phyloP scores from a whole-genome alignment of 2,329 filamentous ascomycete species.

The Ascochyta viciae-villosae region DNA sequence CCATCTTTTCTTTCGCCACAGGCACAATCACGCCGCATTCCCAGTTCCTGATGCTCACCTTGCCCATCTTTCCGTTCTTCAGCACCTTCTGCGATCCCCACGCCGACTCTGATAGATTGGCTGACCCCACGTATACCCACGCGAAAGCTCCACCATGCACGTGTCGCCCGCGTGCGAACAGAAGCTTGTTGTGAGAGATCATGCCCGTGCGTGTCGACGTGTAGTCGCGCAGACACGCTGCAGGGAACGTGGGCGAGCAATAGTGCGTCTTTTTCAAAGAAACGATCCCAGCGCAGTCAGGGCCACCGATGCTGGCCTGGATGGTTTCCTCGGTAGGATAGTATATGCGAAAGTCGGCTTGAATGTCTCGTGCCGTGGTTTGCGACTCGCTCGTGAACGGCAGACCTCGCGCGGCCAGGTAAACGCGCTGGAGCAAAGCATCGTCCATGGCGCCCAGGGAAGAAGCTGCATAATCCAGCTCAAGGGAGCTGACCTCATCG shows the following conservation, averaged over 20 bases:
- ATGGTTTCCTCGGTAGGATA: conserved; percentile 56
- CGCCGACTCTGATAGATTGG: conserved; percentile 90
- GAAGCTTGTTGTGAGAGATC: conserved; percentile 86
- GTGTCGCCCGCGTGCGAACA: conserved; percentile 42
- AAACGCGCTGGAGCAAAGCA: conserved; percentile 68
- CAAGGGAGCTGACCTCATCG: conserved; percentile 55
- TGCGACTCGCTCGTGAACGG: conserved; percentile 8
- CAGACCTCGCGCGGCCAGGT: conserved; percentile 62
- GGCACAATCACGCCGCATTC: conserved; percentile 88
- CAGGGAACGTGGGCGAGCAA: conserved; percentile 72
- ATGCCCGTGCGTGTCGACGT: conserved; percentile 73
- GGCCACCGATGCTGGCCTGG: conserved; percentile 67
- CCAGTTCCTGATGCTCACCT: conserved; percentile 84
- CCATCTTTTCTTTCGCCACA: conserved; percentile 47
- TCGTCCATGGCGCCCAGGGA: conserved; percentile 80
- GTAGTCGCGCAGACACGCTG: conserved; percentile 75
- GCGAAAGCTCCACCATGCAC: conserved; percentile 53
- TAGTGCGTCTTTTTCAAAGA: conserved; percentile 79
- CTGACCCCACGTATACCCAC: conserved; percentile 89
- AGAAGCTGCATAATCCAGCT: conserved; percentile 79
- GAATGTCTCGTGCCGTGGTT: conserved; percentile 7
- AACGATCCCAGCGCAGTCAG: conserved; percentile 75
- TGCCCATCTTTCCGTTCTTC: conserved; percentile 69
- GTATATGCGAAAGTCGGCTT: conserved; percentile 38
- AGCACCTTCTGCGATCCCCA: conserved; percentile 85